Evolutionary conservation across 805 yeast species (phyloP).

Genomic region (Starmerella sp.): DNA sequence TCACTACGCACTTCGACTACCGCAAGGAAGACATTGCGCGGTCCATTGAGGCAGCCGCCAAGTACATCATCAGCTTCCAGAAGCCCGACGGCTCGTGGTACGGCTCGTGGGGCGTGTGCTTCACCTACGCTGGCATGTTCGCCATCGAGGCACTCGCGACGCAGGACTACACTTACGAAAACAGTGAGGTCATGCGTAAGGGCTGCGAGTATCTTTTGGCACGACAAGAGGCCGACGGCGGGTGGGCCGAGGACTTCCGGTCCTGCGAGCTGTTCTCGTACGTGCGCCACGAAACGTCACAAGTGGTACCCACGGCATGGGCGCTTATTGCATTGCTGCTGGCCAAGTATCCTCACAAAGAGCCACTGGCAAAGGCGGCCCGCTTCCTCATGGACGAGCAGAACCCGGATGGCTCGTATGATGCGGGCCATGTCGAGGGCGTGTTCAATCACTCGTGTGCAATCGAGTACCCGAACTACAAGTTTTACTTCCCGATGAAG

Average conservation of each 20-base stretch:
- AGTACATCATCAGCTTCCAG: conserved; percentile 61
- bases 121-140: conserved; percentile 93
- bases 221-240: conserved; percentile 79
- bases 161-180: conserved; percentile 51
- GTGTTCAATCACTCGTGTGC: conserved; percentile 92
- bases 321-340: conserved; percentile 68
- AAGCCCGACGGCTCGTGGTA: conserved; percentile 87
- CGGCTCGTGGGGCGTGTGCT: conserved; percentile 97
- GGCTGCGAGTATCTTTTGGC: conserved; percentile 79
- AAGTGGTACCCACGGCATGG: conserved; percentile 90
- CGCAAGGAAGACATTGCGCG: conserved; percentile 49
- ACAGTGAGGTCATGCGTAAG: conserved; percentile 47
- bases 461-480: conserved; percentile 90
- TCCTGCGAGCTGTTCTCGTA: conserved; percentile 73
- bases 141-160: conserved; percentile 84
- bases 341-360: conserved; percentile 66
- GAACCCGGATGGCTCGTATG: conserved; percentile 68
- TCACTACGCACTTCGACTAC: conserved; percentile 54
- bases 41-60: conserved; percentile 66
- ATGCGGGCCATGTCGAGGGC: conserved; percentile 78
- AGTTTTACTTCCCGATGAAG: conserved; percentile 79
- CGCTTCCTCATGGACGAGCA: conserved; percentile 55
- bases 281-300: conserved; percentile 50
- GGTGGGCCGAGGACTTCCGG: conserved; percentile 95
- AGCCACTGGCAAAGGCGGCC: conserved; percentile 54